phyloP scores from a whole-genome alignment of 2,329 filamentous ascomycete species.

The Aschersonia sp. region DNA sequence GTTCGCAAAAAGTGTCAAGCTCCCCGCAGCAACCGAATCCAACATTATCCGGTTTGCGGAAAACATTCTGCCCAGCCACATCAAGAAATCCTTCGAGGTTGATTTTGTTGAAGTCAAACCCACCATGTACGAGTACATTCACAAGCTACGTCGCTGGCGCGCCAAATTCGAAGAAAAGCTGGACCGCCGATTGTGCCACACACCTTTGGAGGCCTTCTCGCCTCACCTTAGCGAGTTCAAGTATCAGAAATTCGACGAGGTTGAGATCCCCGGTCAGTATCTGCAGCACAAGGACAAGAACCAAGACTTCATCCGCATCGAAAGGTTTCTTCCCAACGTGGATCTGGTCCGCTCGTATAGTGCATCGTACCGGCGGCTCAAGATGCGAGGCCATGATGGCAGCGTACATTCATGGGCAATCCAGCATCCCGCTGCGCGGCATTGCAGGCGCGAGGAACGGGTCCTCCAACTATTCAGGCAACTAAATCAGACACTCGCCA shows the following conservation, averaged over 20 bases:
- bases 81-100: conserved; percentile 91
- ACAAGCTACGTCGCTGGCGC: conserved; percentile 88
- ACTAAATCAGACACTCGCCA: conserved; percentile 81
- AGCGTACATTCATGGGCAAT: conserved; percentile 95
- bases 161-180: conserved; percentile 98
- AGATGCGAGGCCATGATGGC: conserved; percentile 93
- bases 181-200: conserved; percentile 61
- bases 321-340: conserved; percentile 89
- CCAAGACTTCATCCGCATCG: conserved; percentile 93
- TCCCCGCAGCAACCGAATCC: conserved; percentile 78
- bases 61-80: conserved; percentile 86
- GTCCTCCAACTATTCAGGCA: conserved; percentile 95
- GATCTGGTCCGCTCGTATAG: conserved; percentile 84
- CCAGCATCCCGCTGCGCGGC: conserved; percentile 84
- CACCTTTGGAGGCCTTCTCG: conserved; percentile 72
- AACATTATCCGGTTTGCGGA: conserved; percentile 97
- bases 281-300: conserved; percentile 97
- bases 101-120: conserved; percentile 94
- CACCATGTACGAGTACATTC: conserved; percentile 97
- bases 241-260: conserved; percentile 96
- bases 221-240: conserved; percentile 91
- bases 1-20: conserved; percentile 81
- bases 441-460: conserved; percentile 85
- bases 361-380: conserved; percentile 80
- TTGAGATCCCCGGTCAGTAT: conserved; percentile 95